Evolutionary conservation across 1,284 basidiomycete species (phyloP).

Genomic region (Mycosarcoma mackinlayi): DNA sequence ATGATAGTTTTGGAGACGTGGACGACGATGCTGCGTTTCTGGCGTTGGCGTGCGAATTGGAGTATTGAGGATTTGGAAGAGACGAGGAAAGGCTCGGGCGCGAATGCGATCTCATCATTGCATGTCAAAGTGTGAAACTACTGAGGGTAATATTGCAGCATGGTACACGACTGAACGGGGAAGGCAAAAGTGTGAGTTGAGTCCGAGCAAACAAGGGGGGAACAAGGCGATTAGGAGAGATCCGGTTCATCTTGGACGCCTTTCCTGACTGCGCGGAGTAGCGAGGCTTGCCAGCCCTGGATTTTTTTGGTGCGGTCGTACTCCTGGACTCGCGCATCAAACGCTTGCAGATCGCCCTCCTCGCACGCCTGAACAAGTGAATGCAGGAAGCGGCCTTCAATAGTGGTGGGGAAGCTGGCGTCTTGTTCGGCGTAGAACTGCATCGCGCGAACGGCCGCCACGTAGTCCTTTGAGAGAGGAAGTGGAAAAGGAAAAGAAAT

Average conservation of each 20-base stretch:
- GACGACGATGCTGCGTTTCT: slow-evolving; percentile 46
- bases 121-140: too few species aligned
- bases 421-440: slow-evolving; percentile 66
- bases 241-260: slow-evolving; percentile 65
- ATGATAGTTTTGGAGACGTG: slow-evolving; percentile 45
- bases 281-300: slow-evolving; percentile 62
- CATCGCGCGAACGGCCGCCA: slow-evolving; percentile 64
- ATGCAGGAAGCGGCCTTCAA: slow-evolving; percentile 66
- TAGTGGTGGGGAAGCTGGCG: slow-evolving; percentile 63
- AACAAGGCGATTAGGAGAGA: slow-evolving; percentile 51
- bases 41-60: slow-evolving; percentile 39
- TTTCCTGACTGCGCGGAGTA: slow-evolving; percentile 61
- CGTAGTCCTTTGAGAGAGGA: slow-evolving; percentile 48
- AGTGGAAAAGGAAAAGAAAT: neutral
- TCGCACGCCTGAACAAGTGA: slow-evolving; percentile 62
- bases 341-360: slow-evolving; percentile 59
- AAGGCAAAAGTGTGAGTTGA: too few species aligned
- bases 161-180: too few species aligned
- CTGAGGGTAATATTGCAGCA: neutral
- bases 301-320: slow-evolving; percentile 65
- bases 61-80: slow-evolving; percentile 35
- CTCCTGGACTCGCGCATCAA: slow-evolving; percentile 62
- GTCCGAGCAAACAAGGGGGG: too few species aligned
- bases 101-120: too few species aligned
- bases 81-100: too few species aligned